Base-by-base conservation (phyloP, 2,329 filamentous ascomycete genomes). In the Xylaria digitata region DNA sequence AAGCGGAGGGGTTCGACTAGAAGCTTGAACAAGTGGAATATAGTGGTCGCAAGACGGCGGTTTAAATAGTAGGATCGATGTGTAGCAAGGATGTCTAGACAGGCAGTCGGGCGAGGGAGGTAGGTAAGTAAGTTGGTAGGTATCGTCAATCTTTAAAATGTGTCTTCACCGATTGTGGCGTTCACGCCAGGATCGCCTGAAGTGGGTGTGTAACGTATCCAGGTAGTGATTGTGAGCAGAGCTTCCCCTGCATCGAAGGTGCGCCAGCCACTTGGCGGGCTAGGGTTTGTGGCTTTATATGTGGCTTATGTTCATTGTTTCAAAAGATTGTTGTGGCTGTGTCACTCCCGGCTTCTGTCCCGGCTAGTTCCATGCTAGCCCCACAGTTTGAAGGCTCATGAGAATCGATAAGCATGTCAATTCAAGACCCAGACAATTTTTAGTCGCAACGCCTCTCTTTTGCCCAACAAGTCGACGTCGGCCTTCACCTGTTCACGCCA, bases 371-470 rank as follows among this genome's bases (percentile, higher is more conserved):
- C 19, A 48, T 19, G 21, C 9, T 55, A 5, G 49, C 42, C 15
- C 63, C 63, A 63, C 55, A 55, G 21, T 37, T 53, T 13, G 11
- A 40, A 42, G 46, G 46, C 58, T 64, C 63, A 52, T 43, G 23
- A 42, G 30, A 66, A 65, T 62, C 63, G 62, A 68, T 68, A 68
- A 65, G 49, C 45, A 19, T 48, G 40, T 21, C 21, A 52, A 60
- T 55, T 53, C 23, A 54, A 61, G 70, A 67, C 58, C 65, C 40
- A 59, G 61, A 68, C 60, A 72, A 72, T 71, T 70, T 71, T 71
- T 70, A 64, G 68, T 72, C 63, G 72, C 70, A 66, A 73, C 63
- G 68, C 67, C 70, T 72, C 70, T 61, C 37, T 54, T 52, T 55
- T n/a, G 45, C 40, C 37, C 56, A 57, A 43, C 49, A 53, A 57